Base-by-base conservation (phyloP, 2,329 filamentous ascomycete species). In the Dothidotthia symphoricarpi region DNA sequence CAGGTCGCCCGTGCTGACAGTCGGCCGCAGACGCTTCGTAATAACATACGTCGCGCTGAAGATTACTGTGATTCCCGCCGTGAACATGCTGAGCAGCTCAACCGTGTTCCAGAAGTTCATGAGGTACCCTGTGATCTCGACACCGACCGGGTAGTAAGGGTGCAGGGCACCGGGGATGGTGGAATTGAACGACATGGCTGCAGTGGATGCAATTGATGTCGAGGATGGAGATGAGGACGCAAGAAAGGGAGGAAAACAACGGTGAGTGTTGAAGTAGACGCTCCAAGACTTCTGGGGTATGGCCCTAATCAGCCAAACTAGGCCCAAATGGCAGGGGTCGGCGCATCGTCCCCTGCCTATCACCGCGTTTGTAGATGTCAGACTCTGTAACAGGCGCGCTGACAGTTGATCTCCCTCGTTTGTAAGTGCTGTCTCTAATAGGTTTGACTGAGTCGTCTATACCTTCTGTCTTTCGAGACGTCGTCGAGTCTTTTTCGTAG, bases 101-200 rank as follows among this genome's bases (percentile, higher is more conserved):
- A 75, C 59, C 4, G 85, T 75, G 31, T 75, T 71, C 57, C 76
- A 75, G 42, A 81, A 76, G 61, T 90, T 90, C 52, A 81, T 76
- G 28, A 80, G 68, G 65, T 86, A 89, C 43, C 73, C 76, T 3
- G 74, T 67, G 41, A 91, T 77, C 13, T 72, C 68, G 25, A 80
- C 75, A 36, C 80, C 77, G 15, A 82, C 59, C 4, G 86, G 86
- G 57, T 85, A 88, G 69, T 86, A 90, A 1, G 85, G 84, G 61
- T 89, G 83, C 19, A 34, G 25, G 41, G 49, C 36, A 27, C 42
- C 48, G 28, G 42, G 46, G 26, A 36, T 47, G 36, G 26, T 50
- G 39, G 28, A 45, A 38, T 44, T 44, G 24, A 35, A 19, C 24
- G 41, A 36, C 41, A 44, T 44, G 37, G 32, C 27, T 34, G 34